Evolutionary conservation across 1,284 basidiomycete species (phyloP).

Genomic region (Marasmius oreades): DNA sequence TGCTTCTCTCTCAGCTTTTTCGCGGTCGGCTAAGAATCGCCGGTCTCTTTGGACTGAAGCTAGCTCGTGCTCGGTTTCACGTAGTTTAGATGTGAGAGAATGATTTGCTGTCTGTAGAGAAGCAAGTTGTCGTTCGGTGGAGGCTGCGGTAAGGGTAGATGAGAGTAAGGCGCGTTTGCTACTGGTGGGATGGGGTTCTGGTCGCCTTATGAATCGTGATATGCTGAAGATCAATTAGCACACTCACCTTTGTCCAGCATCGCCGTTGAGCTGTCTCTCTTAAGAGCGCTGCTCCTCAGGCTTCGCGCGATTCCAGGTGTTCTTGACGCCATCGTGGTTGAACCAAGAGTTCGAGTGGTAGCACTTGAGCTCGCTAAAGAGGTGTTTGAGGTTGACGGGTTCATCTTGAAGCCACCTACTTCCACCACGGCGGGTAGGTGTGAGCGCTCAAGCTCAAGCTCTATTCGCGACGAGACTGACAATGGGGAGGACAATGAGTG

Average conservation of each 20-base stretch:
- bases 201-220: neutral
- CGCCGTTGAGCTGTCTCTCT: neutral
- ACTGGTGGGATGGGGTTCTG: neutral
- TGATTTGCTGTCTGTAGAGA: conserved; percentile 52
- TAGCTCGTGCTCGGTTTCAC: conserved; percentile 52
- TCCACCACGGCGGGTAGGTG: too few relatives aligned
- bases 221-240: neutral
- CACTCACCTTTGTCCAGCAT: neutral
- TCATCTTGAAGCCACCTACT: neutral
- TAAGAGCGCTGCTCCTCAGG: neutral
- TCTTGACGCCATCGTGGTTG: neutral
- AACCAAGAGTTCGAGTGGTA: neutral
- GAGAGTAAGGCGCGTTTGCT: conserved; percentile 33
- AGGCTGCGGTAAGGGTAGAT: conserved; percentile 56
- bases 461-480: too few relatives aligned
- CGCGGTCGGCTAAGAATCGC: conserved; percentile 55
- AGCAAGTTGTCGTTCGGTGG: conserved; percentile 59
- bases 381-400: neutral
- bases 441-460: too few relatives aligned
- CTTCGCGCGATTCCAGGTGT: neutral
- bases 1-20: conserved; percentile 41
- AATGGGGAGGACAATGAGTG: too few relatives aligned
- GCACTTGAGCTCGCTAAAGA: neutral
- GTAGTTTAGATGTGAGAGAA: conserved; percentile 60
- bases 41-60: conserved; percentile 65